These are phyloP conservation scores for Rhamnella rubrinervis DNA, from an alignment of 331 rosid genomes.

Conservation along the genomic window DNA sequence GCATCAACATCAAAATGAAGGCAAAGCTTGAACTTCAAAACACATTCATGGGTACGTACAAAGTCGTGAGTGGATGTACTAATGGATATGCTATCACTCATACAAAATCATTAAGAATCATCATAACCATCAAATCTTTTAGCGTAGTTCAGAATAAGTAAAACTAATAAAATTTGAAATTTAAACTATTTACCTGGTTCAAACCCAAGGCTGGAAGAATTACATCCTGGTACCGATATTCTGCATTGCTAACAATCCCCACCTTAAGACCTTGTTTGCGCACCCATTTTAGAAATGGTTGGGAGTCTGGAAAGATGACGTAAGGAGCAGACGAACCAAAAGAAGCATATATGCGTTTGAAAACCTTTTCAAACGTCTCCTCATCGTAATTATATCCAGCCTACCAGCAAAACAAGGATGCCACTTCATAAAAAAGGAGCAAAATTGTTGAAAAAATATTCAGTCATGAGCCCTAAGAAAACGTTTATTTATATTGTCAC, in stretches of 20 bases:
- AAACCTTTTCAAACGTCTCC: conserved; percentile 95
- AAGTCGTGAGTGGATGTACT: too few species aligned
- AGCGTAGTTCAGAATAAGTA: neutral
- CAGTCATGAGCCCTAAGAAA: neutral
- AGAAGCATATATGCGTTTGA: conserved; percentile 78
- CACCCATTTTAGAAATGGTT: conserved; percentile 88
- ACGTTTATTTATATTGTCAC: neutral
- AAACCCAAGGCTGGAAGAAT: conserved; percentile 87
- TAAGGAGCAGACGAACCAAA: conserved; percentile 95
- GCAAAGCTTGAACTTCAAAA: neutral
- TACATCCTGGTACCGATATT: conserved; percentile 82
- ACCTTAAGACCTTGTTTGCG: conserved; percentile 69
- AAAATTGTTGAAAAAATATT: neutral
- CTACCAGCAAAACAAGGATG: conserved; percentile 46
- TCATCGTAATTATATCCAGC: conserved; percentile 94
- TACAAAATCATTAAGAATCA: too few species aligned
- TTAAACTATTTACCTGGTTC: conserved; percentile 45
- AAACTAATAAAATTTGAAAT: neutral
- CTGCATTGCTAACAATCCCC: conserved; percentile 82
- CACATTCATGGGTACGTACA: neutral
- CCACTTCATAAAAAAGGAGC: conserved; percentile 18
- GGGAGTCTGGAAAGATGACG: conserved; percentile 70
- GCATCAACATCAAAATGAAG: too few species aligned
- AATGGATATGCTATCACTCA: too few species aligned
- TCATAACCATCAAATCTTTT: neutral